phyloP scores from a whole-genome alignment of 2,329 filamentous ascomycete genomes.

The Colletotrichum gloeosporioides region DNA sequence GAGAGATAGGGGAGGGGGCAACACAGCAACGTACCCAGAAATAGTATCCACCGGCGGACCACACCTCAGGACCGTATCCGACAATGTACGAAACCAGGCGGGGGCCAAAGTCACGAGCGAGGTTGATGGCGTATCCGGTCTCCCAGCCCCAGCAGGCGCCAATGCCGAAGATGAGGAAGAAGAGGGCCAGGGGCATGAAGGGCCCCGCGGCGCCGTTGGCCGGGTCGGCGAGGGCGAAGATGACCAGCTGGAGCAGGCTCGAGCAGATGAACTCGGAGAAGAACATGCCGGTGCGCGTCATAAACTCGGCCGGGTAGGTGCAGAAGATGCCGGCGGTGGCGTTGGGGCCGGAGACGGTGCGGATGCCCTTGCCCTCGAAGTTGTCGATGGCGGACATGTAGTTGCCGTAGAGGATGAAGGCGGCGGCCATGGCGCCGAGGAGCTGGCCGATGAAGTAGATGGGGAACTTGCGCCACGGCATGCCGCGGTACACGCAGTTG shows the following conservation, averaged over 20 bases:
- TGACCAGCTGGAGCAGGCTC: constrained; percentile 72
- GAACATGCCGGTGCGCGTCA: constrained; percentile 71
- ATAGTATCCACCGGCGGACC: constrained; percentile 71
- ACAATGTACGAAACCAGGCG: constrained; percentile 70
- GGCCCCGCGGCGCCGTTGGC: constrained; percentile 62
- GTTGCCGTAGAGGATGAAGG: constrained; percentile 64
- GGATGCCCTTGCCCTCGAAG: constrained; percentile 66
- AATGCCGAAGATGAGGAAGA: constrained; percentile 77
- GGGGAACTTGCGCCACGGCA: constrained; percentile 74
- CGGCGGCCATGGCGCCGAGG: constrained; percentile 69
- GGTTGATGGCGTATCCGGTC: constrained; percentile 78
- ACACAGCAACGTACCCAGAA: constrained; percentile 63
- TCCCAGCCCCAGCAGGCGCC: constrained; percentile 78
- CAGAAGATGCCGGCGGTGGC: constrained; percentile 75
- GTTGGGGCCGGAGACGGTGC: constrained; percentile 64
- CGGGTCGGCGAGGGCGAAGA: constrained; percentile 71
- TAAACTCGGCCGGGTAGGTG: constrained; percentile 72
- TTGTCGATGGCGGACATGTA: constrained; percentile 69
- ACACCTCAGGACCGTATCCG: constrained; percentile 72
- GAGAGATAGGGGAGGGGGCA: background rate
- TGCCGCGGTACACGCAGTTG: constrained; percentile 71
- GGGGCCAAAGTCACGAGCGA: constrained; percentile 75
- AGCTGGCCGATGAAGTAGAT: constrained; percentile 71
- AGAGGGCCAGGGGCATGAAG: constrained; percentile 65
- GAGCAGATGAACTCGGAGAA: constrained; percentile 76